Conservation (phyloP, 768 basidiomycete genomes). For the Pulveroboletus ravenelii region DNA sequence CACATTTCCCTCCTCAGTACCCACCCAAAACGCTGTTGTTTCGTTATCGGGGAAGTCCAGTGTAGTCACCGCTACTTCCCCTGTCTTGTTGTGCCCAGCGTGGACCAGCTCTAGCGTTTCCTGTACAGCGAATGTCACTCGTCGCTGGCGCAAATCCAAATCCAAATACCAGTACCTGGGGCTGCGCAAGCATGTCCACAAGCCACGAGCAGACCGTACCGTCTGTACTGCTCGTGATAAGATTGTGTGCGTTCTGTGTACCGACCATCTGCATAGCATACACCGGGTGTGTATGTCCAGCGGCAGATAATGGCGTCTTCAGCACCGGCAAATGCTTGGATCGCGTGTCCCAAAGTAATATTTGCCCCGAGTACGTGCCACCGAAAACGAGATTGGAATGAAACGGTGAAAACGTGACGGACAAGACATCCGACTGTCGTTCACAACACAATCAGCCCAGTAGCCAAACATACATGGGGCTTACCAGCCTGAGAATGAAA, state of each 20-base stretch:
- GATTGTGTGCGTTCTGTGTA: slow-evolving; percentile 96
- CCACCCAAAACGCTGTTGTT: slow-evolving; percentile 95
- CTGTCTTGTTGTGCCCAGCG: slow-evolving; percentile 91
- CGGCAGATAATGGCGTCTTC: slow-evolving; percentile 93
- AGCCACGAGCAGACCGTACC: slow-evolving; percentile 97
- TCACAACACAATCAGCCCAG: slow-evolving; percentile 2
- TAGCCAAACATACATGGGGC: neutral
- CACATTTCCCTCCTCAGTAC: slow-evolving; percentile 96
- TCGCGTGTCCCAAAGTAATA: slow-evolving; percentile 96
- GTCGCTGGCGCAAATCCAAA: neutral
- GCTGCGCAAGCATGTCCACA: slow-evolving; percentile 97
- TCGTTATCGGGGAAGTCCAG: slow-evolving; percentile 96
- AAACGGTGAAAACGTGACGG: slow-evolving; percentile 95
- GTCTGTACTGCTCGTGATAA: slow-evolving; percentile 96
- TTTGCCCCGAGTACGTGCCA: slow-evolving; percentile 99
- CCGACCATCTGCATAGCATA: slow-evolving; percentile 99
- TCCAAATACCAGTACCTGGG: slow-evolving; percentile 57
- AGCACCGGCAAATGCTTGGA: slow-evolving; percentile 94
- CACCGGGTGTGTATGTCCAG: slow-evolving; percentile 97
- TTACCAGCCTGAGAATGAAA: slow-evolving; percentile 91
- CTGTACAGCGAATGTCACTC: slow-evolving; percentile 35
- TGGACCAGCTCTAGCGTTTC: slow-evolving; percentile 92
- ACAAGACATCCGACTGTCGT: slow-evolving; percentile 89
- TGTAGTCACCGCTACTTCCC: slow-evolving; percentile 91
- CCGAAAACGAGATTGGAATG: slow-evolving; percentile 97